A percentile compares a stretch with the other conserved stretches of the same genome.
These are phyloP conservation scores for Amphibolis antarctica DNA, from an alignment of 106 monocot genomes.

Conservation along the genomic window DNA sequence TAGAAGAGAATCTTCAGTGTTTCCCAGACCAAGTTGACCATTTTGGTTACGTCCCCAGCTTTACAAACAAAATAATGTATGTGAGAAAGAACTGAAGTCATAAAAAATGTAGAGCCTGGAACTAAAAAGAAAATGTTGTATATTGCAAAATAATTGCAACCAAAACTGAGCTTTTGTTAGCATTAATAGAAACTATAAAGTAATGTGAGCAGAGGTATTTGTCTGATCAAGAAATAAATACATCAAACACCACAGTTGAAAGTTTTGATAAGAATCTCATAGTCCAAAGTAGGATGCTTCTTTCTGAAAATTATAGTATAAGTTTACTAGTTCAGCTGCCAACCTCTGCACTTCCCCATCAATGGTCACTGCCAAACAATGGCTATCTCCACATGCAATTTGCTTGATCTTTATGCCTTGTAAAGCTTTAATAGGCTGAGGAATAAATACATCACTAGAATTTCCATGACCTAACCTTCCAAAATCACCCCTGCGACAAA, in stretches of 20 bases:
- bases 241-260: no score
- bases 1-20: constrained; percentile 78
- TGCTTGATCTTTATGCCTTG: constrained; percentile 76
- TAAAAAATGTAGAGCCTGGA: not conserved
- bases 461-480: constrained; percentile 95
- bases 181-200: no score
- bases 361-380: constrained; percentile 86
- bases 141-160: no score
- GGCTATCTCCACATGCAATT: constrained; percentile 97
- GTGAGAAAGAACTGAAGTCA: not conserved
- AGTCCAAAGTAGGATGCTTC: no score
- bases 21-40: constrained; percentile 94
- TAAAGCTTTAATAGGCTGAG: constrained; percentile 85
- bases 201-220: no score
- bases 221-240: no score
- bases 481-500: constrained; percentile 77
- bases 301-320: not conserved
- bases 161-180: no score
- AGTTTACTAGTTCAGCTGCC: not conserved
- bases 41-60: constrained; percentile 99
- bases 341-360: constrained; percentile 79
- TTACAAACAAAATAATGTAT: constrained; percentile 4
- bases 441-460: constrained; percentile 87
- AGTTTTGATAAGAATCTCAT: no score
- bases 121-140: not conserved